Percentiles rank a stretch among this genome's conserved stretches.
These are phyloP conservation scores for Fusarium equiseti DNA, from an alignment of 2,329 filamentous ascomycete genomes.

Conservation along the genomic window DNA sequence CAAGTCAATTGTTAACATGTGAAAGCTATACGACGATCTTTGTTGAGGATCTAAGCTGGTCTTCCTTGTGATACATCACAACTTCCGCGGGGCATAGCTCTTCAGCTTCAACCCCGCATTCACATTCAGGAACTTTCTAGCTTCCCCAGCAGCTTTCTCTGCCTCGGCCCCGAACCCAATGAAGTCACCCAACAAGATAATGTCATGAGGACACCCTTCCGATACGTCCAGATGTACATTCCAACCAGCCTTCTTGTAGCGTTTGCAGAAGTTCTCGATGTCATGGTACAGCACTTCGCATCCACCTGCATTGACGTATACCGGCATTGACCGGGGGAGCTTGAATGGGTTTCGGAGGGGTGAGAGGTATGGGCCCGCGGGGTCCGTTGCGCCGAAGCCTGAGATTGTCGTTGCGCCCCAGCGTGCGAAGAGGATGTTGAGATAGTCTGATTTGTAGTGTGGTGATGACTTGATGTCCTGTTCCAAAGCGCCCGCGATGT, in stretches of 20 bases:
- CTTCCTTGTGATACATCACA: background rate
- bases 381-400: constrained; percentile 24
- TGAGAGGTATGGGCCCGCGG: constrained; percentile 31
- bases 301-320: constrained; percentile 36
- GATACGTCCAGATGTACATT: constrained; percentile 31
- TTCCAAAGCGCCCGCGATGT: constrained; percentile 32
- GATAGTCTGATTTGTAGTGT: constrained; percentile 41
- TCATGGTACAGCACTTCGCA: constrained; percentile 34
- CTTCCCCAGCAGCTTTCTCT: constrained; percentile 28
- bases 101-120: constrained; percentile 20
- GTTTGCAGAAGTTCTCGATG: constrained; percentile 32
- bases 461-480: constrained; percentile 34
- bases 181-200: constrained; percentile 30
- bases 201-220: constrained; percentile 36
- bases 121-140: constrained; percentile 26
- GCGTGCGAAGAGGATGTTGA: constrained; percentile 33
- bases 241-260: constrained; percentile 35
- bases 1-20: constrained; percentile 10
- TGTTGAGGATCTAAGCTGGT: background rate
- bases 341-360: constrained; percentile 37
- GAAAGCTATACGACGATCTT: background rate
- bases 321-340: constrained; percentile 7
- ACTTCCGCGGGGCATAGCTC: background rate
- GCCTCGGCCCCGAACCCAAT: constrained; percentile 37
- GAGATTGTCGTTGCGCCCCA: constrained; percentile 40